These are phyloP conservation scores for Pistacia vera DNA, from an alignment of 345 rosid genomes.

Conservation along the genomic window DNA sequence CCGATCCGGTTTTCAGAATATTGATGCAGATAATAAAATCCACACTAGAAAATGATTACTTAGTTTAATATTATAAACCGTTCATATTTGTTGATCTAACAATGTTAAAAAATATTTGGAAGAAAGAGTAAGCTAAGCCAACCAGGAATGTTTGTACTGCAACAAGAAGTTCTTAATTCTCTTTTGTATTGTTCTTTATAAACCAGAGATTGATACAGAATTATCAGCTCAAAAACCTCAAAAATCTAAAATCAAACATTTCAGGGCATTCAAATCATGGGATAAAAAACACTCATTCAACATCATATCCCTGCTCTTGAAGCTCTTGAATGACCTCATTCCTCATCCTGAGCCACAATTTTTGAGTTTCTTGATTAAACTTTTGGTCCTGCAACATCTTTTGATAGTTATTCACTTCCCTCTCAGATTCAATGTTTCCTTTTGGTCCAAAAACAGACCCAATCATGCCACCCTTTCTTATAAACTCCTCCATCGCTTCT, in stretches of 20 bases:
- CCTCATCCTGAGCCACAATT: constrained; percentile 89
- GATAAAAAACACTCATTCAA: constrained; percentile 40
- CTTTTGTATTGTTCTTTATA: neutral
- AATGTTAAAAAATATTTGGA: neutral
- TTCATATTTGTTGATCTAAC: too few species aligned
- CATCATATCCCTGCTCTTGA: constrained; percentile 77
- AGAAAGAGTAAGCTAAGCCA: neutral
- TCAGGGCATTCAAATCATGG: neutral
- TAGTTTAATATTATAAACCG: too few species aligned
- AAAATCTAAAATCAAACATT: neutral
- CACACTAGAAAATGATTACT: too few species aligned
- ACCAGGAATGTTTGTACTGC: neutral
- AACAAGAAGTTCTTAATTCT: neutral
- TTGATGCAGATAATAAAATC: too few species aligned
- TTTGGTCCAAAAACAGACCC: constrained; percentile 78
- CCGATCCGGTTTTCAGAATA: too few species aligned
- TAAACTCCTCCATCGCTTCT: constrained; percentile 89
- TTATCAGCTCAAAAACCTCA: neutral
- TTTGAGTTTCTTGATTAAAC: constrained; percentile 70
- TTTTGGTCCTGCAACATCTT: constrained; percentile 69
- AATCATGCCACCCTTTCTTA: constrained; percentile 76
- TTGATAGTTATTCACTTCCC: constrained; percentile 52
- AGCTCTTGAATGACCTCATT: constrained; percentile 83
- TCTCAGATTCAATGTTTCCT: constrained; percentile 61
- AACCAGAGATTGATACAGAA: neutral